These are phyloP conservation scores for Thelonectria olida DNA, from an alignment of 2,329 filamentous ascomycete species.

Conservation along the genomic window DNA sequence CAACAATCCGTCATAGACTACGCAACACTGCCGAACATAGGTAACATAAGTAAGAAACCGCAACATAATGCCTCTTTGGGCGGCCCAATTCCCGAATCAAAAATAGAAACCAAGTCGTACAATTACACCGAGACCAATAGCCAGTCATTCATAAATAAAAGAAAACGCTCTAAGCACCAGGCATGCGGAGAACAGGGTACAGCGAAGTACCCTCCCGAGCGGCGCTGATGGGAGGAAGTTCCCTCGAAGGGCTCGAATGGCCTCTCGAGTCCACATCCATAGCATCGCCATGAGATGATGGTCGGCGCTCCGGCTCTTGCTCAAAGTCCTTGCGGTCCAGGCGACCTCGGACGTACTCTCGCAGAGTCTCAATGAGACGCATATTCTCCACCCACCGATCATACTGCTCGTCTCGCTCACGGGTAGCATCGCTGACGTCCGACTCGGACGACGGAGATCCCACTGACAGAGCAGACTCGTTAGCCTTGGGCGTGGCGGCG, in stretches of 20 bases:
- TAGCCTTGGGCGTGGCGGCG: slow-evolving; percentile 54
- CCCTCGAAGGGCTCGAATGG: slow-evolving; percentile 37
- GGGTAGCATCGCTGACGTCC: slow-evolving; percentile 59
- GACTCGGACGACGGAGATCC: slow-evolving; percentile 66
- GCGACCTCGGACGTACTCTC: slow-evolving; percentile 65
- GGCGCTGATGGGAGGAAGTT: slow-evolving; percentile 30
- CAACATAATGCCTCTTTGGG: background rate
- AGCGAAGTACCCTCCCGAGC: slow-evolving; percentile 47
- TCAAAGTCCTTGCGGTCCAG: slow-evolving; percentile 66
- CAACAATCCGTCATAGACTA: background rate
- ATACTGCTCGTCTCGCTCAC: slow-evolving; percentile 69
- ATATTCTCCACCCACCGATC: slow-evolving; percentile 74
- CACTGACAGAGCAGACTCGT: slow-evolving; percentile 54
- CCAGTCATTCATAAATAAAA: slow-evolving; percentile 4
- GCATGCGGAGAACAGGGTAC: slow-evolving; percentile 53
- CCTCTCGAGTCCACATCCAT: slow-evolving; percentile 51
- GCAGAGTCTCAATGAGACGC: slow-evolving; percentile 69
- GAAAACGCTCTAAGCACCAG: slow-evolving; percentile 40
- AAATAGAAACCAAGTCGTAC: slow-evolving; percentile 32
- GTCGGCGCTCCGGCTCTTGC: slow-evolving; percentile 34
- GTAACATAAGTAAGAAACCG: background rate
- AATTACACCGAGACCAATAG: slow-evolving; percentile 32
- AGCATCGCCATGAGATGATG: slow-evolving; percentile 40
- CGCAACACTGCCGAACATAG: background rate
- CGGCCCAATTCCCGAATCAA: slow-evolving; percentile 1